Base-by-base conservation (phyloP, 805 yeast species). In the Teunomyces barrocoloradensis region DNA sequence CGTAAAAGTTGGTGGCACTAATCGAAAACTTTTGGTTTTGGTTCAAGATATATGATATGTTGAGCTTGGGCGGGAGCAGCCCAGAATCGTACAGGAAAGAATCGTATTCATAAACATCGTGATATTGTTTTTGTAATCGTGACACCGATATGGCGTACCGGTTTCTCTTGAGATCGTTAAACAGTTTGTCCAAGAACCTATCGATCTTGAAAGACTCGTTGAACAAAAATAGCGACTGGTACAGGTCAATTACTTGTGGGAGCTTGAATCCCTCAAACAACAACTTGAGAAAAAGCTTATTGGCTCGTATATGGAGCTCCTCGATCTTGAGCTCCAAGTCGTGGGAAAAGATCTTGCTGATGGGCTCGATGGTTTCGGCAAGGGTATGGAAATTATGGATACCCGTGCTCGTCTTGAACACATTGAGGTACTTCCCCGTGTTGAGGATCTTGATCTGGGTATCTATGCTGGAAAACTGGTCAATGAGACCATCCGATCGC, bases 341-440 rank as follows among this genome's bases (percentile, higher is more conserved):
- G 45, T 69, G 61, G 18, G 74, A 62, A n/a, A 61, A 62, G 20
- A 72, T 52, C 28, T 57, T 64, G 15, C 53, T 56, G 12, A 73
- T 68, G 1, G 65, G 64, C 4, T 48, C 50, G 10, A 69, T 49
- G 5, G 41, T 32, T 40, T 68, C 73, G 17, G 63, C 56, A 17
- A 68, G 55, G 18, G 42, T 47, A 4, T 60, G 60, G 28, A 70
- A 60, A 44, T 65, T 60, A n/a, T 71, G 68, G 3, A 79, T 66
- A 0, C 84, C 85, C 9, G 68, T 64, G 57, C 87, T 82, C 47
- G 77, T 81, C 46, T 80, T 76, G 38, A 87, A 73, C 2, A 92
- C 84, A 57, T 89, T 87, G 47, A 90, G 68, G 55, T 84, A 84
- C 64, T 89, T 91, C 1, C 99, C 99, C 0, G 97, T 88, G 43